Evolutionary conservation across 2,329 filamentous ascomycete genomes (phyloP), one percentile per base, ranked within the genome.

Genomic region (Ophiobolus disseminans): DNA sequence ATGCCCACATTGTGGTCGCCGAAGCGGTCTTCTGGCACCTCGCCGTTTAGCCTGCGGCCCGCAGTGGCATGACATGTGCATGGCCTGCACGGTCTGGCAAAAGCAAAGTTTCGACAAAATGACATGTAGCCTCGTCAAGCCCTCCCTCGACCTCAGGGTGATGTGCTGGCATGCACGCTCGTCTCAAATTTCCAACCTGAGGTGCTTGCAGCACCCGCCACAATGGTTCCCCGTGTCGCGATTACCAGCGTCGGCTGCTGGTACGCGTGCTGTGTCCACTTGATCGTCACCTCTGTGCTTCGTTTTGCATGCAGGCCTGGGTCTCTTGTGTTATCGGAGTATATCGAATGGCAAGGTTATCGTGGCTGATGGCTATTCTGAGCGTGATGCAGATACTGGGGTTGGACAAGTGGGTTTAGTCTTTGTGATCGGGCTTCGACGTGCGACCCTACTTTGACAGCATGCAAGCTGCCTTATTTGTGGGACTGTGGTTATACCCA

Each of bases 21-120:
- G 44, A 50, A 49, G 36, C 48, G 37, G 44, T 34, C 32, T 38
- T 31, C 28, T 32, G 45, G 39, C 38, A 41, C 37, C 13, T 25
- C 21, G 21, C 36, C 40, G 42, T 57, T 28, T 28, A 52, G 21
- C 22, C 45, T 40, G 39, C 61, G 49, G 55, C 22, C 55, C 53
- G 52, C 56, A 44, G 58, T 53, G 59, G 53, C 37, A 50, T 55
- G 55, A 60, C 53, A 57, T 34, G 40, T 60, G 58, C 52, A 50
- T 48, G 37, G 35, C 40, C 35, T 37, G 30, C 34, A 20, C 35
- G 46, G 26, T 28, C 30, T 45, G 36, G 17, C 34, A 45, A 36
- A 32, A 49, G 49, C 43, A 45, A 48, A 55, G 6, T 30, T 2
- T 41, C 39, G 28, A 34, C 39, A 31, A 41, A 41, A 21, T 17